Evolutionary conservation across 768 basidiomycete genomes (phyloP).

Genomic region (Boletus bicolor): DNA sequence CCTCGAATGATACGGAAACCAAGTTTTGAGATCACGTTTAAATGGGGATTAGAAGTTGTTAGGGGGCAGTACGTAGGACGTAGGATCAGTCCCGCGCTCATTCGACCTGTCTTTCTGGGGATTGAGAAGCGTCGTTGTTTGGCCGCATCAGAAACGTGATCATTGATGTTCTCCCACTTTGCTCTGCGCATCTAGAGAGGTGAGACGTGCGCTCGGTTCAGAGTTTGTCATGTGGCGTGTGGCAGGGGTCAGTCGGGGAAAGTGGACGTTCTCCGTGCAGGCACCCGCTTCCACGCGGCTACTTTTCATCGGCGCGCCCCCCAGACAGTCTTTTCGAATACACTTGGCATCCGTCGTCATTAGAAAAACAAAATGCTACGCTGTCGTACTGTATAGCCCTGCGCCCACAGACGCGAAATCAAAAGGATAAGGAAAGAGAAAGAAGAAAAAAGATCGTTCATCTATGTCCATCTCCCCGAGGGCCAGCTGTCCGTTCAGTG

Average conservation of each 20-base stretch:
- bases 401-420: slow-evolving; percentile 15
- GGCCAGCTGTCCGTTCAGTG: slow-evolving; percentile 23
- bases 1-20: neutral
- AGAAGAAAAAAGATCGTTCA: slow-evolving; percentile 12
- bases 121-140: neutral
- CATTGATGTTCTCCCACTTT: neutral
- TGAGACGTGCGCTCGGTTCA: slow-evolving; percentile 5
- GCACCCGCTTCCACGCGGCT: slow-evolving; percentile 12
- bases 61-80: neutral
- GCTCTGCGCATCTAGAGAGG: slow-evolving; percentile 19
- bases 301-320: neutral
- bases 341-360: slow-evolving; percentile 24
- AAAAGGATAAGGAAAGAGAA: slow-evolving; percentile 12
- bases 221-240: slow-evolving; percentile 1
- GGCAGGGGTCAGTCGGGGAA: neutral
- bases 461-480: slow-evolving; percentile 24
- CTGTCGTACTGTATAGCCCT: slow-evolving; percentile 31
- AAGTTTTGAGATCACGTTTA: slow-evolving; percentile 2
- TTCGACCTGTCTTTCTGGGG: neutral
- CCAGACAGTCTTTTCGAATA: slow-evolving; percentile 20
- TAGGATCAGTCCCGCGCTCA: slow-evolving; percentile 3
- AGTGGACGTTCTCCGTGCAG: slow-evolving; percentile 1
- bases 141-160: neutral
- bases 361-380: slow-evolving; percentile 22
- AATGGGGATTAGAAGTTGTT: slow-evolving; percentile 13